Evolutionary conservation across 768 basidiomycete genomes (phyloP), one percentile per base, ranked within the genome.

Genomic region (Coprinopsis marcescibilis): DNA sequence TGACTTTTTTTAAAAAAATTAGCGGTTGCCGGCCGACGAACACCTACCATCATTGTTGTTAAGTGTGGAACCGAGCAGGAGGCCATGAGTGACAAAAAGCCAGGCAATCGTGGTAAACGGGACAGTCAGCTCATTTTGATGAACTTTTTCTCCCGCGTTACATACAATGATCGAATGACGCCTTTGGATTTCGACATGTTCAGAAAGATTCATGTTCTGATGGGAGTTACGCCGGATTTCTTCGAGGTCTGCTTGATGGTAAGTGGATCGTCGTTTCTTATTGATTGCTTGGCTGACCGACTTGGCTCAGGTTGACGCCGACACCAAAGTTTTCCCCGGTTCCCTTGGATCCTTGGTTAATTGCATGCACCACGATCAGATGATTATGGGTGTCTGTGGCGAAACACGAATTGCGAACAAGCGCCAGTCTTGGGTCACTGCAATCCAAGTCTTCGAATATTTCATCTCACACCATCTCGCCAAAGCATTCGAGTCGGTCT

Each of bases 361-460:
- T 62, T 92, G 89, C 67, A 94, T 98, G 93, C 94, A 98, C 55
- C 88, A 96, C 63, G 96, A 99, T 66, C 89, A 86, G 60, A 81
- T 93, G 81, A 94, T 98, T 63, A 99, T 99, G 96, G 96, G 96
- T 24, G 88, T 93, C 25, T 98, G 96, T 61, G 96, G 96, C 41
- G 96, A 99, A 65, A 99, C 96, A 3, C 85, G 95, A 20, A 96
- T 99, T 66, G 93, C 91, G 36, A 99, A 99, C 75, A 99, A 99
- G 62, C 86, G 93, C 19, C 82, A 92, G 51, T 93, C 92, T 17
- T 99, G 96, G 96, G 93, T 99, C 19, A 98, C 96, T 1, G 84
- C 87, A 40, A 99, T 99, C 57, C 96, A 99, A 63, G 95, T 98
- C 33, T 94, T 92, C 61, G 91, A 94, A 63, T 99, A 99, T 66